These are phyloP conservation scores for Xylaria bambusicola DNA, from an alignment of 495 filamentous ascomycete species.

Conservation along the genomic window DNA sequence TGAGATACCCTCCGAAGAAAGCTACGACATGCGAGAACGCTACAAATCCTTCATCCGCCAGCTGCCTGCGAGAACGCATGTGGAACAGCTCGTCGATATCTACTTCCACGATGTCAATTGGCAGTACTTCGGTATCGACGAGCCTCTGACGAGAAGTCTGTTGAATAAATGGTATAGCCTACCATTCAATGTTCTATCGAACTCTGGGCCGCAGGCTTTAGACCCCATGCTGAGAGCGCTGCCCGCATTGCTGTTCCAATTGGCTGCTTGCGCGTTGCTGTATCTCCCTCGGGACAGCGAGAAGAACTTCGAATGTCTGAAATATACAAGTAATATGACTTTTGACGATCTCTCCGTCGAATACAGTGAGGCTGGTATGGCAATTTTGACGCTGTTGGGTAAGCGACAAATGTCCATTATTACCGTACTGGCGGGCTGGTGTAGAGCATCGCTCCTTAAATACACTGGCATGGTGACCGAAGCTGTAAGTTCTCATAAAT, in stretches of 20 bases:
- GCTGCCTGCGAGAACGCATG: conserved; percentile 54
- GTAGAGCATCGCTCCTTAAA: conserved; percentile 51
- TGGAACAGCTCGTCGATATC: conserved; percentile 53
- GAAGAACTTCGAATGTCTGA: conserved; percentile 51
- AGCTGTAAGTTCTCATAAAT: conserved; percentile 33
- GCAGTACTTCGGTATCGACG: conserved; percentile 60
- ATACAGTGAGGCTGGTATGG: conserved; percentile 58
- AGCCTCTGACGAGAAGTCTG: conserved; percentile 49
- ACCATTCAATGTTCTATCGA: conserved; percentile 46
- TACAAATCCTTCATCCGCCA: conserved; percentile 56
- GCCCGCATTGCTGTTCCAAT: conserved; percentile 59
- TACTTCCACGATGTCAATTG: conserved; percentile 63
- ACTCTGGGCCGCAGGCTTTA: conserved; percentile 43
- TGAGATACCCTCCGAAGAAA: conserved; percentile 32
- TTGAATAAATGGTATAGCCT: conserved; percentile 54
- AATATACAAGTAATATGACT: conserved; percentile 60
- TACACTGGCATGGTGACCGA: conserved; percentile 54
- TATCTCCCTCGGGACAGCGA: conserved; percentile 51
- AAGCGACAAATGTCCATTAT: conserved; percentile 56
- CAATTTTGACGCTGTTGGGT: conserved; percentile 55
- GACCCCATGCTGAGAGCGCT: conserved; percentile 50
- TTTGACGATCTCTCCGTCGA: conserved; percentile 60
- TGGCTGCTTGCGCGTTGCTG: conserved; percentile 56
- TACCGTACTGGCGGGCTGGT: conserved; percentile 58
- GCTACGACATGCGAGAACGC: conserved; percentile 44